Evolutionary conservation across 176 grass and related monocot genomes (phyloP).

Genomic region (Guadua angustifolia): DNA sequence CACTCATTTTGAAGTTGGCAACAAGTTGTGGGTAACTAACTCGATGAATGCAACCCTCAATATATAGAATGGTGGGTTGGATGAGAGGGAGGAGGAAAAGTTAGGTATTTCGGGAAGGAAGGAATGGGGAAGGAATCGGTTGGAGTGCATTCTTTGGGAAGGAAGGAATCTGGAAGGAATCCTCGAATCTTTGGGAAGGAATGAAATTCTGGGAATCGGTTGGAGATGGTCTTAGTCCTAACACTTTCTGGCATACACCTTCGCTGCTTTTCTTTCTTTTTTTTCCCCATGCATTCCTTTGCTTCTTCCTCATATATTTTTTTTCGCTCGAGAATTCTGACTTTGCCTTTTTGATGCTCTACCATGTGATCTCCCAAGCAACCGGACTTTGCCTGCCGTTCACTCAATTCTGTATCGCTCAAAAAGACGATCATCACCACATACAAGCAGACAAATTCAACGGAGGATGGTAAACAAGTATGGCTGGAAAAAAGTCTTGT

Average conservation of each 20-base stretch:
- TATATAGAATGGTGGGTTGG: too few relatives aligned
- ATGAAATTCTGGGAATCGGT: too few relatives aligned
- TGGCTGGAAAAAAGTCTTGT: neutral
- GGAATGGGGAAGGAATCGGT: too few relatives aligned
- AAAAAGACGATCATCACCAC: conserved; percentile 27
- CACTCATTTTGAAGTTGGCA: too few relatives aligned
- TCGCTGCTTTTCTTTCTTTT: neutral
- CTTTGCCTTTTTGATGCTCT: conserved; percentile 19
- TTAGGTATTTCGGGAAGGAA: too few relatives aligned
- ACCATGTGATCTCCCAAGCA: neutral
- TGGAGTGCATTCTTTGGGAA: too few relatives aligned
- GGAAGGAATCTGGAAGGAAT: too few relatives aligned
- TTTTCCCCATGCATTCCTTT: neutral
- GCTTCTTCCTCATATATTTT: neutral
- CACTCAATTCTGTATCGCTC: conserved; percentile 16
- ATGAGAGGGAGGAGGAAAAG: too few relatives aligned
- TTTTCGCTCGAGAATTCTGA: conserved; percentile 12
- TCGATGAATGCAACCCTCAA: too few relatives aligned
- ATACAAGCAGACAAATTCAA: conserved; percentile 17
- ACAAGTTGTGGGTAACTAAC: too few relatives aligned
- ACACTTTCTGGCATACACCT: neutral
- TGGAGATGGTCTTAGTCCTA: too few relatives aligned
- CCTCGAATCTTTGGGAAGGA: too few relatives aligned
- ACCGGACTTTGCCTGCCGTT: neutral
- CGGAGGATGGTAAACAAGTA: neutral